Percentiles rank a stretch among this genome's conserved stretches.
Conservation (phyloP, 441 rosid genomes). For the Gossypium gossypioides region DNA sequence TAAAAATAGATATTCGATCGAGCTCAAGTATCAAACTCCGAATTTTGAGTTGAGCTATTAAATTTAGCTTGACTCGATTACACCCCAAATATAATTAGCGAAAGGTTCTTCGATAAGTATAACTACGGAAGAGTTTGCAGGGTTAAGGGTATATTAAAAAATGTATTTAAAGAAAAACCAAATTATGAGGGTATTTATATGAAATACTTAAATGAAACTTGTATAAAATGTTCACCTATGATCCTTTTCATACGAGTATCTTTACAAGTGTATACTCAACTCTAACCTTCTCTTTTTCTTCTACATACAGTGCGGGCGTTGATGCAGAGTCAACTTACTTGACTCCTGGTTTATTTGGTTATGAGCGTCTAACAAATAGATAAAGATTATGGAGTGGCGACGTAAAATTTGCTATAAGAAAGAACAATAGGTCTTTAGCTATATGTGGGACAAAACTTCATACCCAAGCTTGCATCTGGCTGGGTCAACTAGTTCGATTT, state of each 20-base stretch:
- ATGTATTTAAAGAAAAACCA: background rate
- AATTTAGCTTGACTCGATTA: too few relatives aligned
- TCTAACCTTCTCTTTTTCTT: constrained; percentile 33
- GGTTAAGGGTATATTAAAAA: too few relatives aligned
- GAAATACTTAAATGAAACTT: background rate
- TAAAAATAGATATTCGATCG: too few relatives aligned
- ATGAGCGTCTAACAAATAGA: constrained; percentile 28
- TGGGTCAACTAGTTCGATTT: constrained; percentile 21
- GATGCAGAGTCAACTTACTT: constrained; percentile 26
- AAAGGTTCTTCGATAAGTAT: too few relatives aligned
- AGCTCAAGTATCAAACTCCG: too few relatives aligned
- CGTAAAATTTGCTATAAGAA: constrained; percentile 21
- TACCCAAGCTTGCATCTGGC: constrained; percentile 35
- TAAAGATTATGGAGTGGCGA: constrained; percentile 14
- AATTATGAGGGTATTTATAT: background rate
- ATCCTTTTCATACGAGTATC: constrained; percentile 15
- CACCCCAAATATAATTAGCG: too few relatives aligned
- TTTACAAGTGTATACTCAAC: constrained; percentile 35
- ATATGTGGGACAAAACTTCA: constrained; percentile 52
- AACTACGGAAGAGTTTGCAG: too few relatives aligned
- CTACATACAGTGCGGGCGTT: constrained; percentile 46
- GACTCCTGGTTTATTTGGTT: constrained; percentile 30
- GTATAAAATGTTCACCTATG: background rate
- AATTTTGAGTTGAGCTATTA: too few relatives aligned
- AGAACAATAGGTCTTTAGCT: constrained; percentile 21